phyloP scores from a whole-genome alignment of 148 eudicot genomes.

The Rhododendron simsii region DNA sequence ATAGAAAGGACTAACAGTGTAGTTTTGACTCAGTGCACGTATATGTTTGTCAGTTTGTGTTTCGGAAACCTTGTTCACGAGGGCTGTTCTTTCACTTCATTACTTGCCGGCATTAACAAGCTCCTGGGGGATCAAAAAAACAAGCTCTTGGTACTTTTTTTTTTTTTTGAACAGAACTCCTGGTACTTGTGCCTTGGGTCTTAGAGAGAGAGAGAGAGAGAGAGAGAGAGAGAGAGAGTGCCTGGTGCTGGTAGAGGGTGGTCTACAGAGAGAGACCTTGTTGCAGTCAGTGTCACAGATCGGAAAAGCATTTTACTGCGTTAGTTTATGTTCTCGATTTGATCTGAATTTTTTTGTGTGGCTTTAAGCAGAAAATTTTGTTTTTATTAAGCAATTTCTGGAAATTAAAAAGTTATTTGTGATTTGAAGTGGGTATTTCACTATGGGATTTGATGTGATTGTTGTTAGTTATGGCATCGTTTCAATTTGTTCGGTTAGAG shows the following conservation, averaged over 20 bases:
- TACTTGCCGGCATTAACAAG: not conserved
- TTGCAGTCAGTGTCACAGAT: not conserved
- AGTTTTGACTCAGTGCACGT: not conserved
- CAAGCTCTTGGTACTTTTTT: no score
- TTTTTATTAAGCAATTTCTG: not conserved
- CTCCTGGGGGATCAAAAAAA: no score
- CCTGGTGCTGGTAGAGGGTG: not conserved
- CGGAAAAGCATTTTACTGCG: conserved; percentile 8
- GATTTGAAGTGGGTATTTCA: conserved; percentile 3
- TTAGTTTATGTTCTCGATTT: conserved; percentile 6
- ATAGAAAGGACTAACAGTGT: not conserved
- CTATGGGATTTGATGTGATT: not conserved
- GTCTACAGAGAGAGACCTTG: not conserved
- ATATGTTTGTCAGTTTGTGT: no score
- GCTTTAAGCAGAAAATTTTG: not conserved
- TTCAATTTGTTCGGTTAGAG: not conserved
- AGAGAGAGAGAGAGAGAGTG: not conserved
- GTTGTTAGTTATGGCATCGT: not conserved
- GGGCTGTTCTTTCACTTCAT: not conserved
- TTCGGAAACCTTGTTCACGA: not conserved
- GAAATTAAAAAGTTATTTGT: not conserved
- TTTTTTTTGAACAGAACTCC: no score
- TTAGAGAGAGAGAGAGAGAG: not conserved
- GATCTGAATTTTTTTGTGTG: not conserved
- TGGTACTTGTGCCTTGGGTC: not conserved